Base-by-base conservation (phyloP, 1,284 basidiomycete genomes). In the Serendipita sp. region DNA sequence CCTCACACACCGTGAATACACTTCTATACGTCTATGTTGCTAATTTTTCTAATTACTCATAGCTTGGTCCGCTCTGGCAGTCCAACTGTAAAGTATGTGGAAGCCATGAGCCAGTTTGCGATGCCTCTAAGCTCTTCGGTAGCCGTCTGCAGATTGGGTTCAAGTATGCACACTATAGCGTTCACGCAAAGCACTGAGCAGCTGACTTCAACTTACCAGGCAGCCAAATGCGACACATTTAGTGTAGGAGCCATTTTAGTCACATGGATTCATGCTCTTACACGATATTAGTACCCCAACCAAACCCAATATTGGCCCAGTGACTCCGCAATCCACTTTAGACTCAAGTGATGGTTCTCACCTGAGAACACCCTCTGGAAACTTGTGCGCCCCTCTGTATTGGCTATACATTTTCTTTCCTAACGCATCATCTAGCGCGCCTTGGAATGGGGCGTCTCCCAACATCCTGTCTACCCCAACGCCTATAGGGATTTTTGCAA, bases 291-390 rank as follows among this genome's bases (percentile, higher is more conserved):
- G 13, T 44, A 44, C 13, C 17, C 43, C 13, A 0, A 13, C 17
- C 53, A 32, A 30, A 35, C n/a, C 26, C 34, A 32, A 8, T n/a
- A 32, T 17, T 10, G n/a, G n/a, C 32, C 53, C 53, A n/a, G 34
- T 10, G 8, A 58, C 53, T 8, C 53, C 53, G 15, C 26, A 32
- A 22, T 32, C 53, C 26, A 58, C 29, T 35, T 29, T 58, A n/a
- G 53, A 58, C 4, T 58, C 53, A n/a, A 58, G 15, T 35, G 53
- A 58, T 29, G 53, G 53, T n/a, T 58, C 53, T n/a, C 34, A 5
- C 8, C 10, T 58, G 34, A 26, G 34, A n/a, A 58, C 53, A 35
- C 53, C 53, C 8, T n/a, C 32, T 32, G 32, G 32, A 10, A 58
- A 58, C 32, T 32, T 58, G 53, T 58, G n/a, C 12, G 53, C 34